Percentiles rank a stretch among this genome's conserved stretches.
Conservation (phyloP, 164 flowering plant species). For the Umbilicus rupestris region DNA sequence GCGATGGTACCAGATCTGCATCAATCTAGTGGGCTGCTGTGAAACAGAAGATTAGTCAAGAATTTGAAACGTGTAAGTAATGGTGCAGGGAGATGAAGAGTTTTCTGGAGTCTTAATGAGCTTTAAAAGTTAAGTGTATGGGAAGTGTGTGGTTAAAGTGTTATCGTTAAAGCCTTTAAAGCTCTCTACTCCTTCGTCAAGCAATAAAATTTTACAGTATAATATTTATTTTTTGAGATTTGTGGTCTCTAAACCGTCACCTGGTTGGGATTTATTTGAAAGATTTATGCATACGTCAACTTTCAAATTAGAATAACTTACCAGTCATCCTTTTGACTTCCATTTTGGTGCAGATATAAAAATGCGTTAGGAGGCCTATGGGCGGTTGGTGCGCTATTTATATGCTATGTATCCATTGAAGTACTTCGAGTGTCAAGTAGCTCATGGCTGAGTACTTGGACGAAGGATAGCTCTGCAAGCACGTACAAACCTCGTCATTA, state of each 20-base stretch:
- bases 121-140: too few relatives aligned
- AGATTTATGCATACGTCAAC: not conserved
- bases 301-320: not conserved
- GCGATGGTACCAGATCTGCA: too few relatives aligned
- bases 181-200: too few relatives aligned
- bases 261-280: not conserved
- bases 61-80: too few relatives aligned
- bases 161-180: too few relatives aligned
- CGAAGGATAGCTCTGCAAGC: constrained; percentile 39
- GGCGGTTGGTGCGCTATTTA: constrained; percentile 50
- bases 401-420: constrained; percentile 51
- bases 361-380: constrained; percentile 62
- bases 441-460: constrained; percentile 78
- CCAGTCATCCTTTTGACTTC: not conserved
- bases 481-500: constrained; percentile 40
- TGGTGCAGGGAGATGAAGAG: too few relatives aligned
- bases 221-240: too few relatives aligned
- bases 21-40: too few relatives aligned
- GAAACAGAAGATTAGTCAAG: too few relatives aligned
- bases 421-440: constrained; percentile 60
- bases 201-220: too few relatives aligned
- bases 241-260: not conserved
- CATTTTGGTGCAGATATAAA: constrained; percentile 40
- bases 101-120: too few relatives aligned
- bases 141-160: too few relatives aligned